These are phyloP conservation scores for Calonectria hawksworthii DNA, from an alignment of 2,329 filamentous ascomycete species.

Conservation along the genomic window DNA sequence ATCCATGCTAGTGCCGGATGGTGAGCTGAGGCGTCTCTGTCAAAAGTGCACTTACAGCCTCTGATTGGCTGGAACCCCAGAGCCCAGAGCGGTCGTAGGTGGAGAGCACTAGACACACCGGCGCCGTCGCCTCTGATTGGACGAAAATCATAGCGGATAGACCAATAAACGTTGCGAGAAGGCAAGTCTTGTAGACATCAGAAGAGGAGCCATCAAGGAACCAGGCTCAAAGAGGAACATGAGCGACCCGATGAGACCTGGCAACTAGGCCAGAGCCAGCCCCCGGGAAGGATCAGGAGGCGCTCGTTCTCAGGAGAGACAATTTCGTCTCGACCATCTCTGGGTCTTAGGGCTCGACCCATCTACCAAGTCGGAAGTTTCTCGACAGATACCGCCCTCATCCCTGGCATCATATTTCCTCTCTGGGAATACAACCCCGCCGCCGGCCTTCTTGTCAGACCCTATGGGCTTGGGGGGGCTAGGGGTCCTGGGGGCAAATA, in stretches of 20 bases:
- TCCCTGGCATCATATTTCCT: conserved; percentile 32
- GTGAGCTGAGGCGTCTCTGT: conserved; percentile 52
- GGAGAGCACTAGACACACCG: conserved; percentile 37
- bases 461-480: background rate
- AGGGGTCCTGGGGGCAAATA: conserved; percentile 14
- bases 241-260: conserved; percentile 40
- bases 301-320: conserved; percentile 32
- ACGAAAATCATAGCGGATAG: conserved; percentile 28
- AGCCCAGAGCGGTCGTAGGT: conserved; percentile 42
- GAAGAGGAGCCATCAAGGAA: conserved; percentile 34
- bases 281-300: conserved; percentile 36
- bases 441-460: conserved; percentile 20
- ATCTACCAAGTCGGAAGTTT: conserved; percentile 34
- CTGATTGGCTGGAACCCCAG: conserved; percentile 48
- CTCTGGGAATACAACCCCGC: conserved; percentile 26
- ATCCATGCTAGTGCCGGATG: conserved; percentile 50
- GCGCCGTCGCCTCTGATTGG: conserved; percentile 38
- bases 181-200: conserved; percentile 32
- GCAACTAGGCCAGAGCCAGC: conserved; percentile 16
- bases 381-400: conserved; percentile 23
- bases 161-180: conserved; percentile 34
- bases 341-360: conserved; percentile 34
- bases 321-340: conserved; percentile 27
- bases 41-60: conserved; percentile 44
- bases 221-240: conserved; percentile 45